Base-by-base conservation (phyloP, 805 yeast species). In the Sugiyamaella qingdaonensis region DNA sequence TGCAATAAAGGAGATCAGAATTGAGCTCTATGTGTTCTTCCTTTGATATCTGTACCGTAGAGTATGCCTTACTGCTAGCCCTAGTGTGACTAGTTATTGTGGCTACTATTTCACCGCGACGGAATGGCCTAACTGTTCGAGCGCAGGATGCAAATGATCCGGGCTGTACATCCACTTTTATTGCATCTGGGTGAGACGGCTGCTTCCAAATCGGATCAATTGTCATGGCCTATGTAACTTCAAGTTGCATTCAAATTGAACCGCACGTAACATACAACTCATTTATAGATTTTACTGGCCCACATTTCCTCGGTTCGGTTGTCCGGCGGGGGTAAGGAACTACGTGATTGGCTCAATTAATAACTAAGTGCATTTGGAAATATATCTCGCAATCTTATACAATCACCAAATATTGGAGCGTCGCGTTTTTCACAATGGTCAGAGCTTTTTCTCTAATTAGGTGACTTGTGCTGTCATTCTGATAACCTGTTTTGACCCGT, bases 151-250 rank as follows among this genome's bases (percentile, higher is more conserved):
- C 47, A 18, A 43, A 49, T 3, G 52, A 49, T 27, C 52, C 52
- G 8, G 48, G 48, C n/a, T 49, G 32, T n/a, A 39, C 39, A 18
- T 49, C 52, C 11, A 49, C 52, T 19, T 5, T 21, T 21, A 49
- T 11, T 33, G 39, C 14, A 2, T 45, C 50, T 14, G 52, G 52
- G 21, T 49, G 52, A 11, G 52, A 49, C 4, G 52, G 52, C 41
- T 49, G 52, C 18, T 11, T 11, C 52, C 52, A 49, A 32, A 44
- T 44, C 19, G 52, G 52, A 10, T 42, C 49, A n/a, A 49, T 44
- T 39, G 43, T 39, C 43, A 39, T 39, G 5, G 14, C 24, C 8
- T 11, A 39, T n/a, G 18, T 34, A 8, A n/a, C 5, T 34, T n/a
- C 8, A 32, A 32, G 11, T 32, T 34, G 18, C 3, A 4, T n/a